Evolutionary conservation across 2,329 filamentous ascomycete genomes (phyloP).

Genomic region (Ceratocystis papillata): DNA sequence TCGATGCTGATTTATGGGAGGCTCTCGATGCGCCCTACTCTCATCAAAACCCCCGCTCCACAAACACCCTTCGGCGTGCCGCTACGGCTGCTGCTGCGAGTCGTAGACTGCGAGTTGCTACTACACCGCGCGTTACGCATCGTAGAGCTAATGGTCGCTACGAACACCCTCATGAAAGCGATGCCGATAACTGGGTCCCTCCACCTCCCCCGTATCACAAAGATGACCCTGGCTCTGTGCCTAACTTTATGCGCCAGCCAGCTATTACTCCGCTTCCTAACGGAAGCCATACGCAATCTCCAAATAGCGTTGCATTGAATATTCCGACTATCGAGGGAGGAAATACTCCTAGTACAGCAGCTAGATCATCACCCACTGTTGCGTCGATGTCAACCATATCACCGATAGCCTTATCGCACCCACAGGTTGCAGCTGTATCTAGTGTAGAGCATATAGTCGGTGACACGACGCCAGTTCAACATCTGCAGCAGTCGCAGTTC

Average conservation of each 20-base stretch:
- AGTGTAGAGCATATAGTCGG: neutral
- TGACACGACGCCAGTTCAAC: neutral
- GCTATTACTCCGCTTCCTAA: conserved; percentile 33
- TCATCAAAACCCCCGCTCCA: conserved; percentile 60
- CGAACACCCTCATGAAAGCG: conserved; percentile 73
- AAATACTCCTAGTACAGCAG: neutral
- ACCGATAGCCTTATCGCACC: neutral
- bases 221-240: conserved; percentile 48
- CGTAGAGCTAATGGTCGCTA: conserved; percentile 57
- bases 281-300: conserved; percentile 23
- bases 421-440: neutral
- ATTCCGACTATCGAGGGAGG: conserved; percentile 1
- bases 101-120: conserved; percentile 50
- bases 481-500: neutral
- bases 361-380: conserved; percentile 8
- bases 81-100: conserved; percentile 67
- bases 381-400: conserved; percentile 12
- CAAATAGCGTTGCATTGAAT: neutral
- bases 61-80: conserved; percentile 58
- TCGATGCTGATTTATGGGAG: conserved; percentile 32
- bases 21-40: conserved; percentile 61
- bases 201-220: conserved; percentile 71
- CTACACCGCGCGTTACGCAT: conserved; percentile 48
- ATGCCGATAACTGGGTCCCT: conserved; percentile 80
- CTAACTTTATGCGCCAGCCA: conserved; percentile 45